Conservation (phyloP, 192 early-diverging fungal species). For the Coemansia sp. region DNA sequence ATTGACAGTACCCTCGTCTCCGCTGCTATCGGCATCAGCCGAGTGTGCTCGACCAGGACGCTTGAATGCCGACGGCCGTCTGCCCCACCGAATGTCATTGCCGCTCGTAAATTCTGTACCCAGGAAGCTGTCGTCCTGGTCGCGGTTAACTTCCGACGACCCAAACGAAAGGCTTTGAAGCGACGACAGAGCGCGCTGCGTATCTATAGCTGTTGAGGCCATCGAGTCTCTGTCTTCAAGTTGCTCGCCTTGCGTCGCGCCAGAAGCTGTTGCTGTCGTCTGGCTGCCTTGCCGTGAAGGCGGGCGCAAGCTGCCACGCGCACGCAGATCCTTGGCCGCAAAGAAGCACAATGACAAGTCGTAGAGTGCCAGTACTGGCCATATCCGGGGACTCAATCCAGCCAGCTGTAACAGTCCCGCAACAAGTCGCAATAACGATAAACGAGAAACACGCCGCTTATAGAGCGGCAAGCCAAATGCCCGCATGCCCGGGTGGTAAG, state of each 20-base stretch:
- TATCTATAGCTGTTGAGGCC: not conserved
- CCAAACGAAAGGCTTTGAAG: slow-evolving; percentile 42
- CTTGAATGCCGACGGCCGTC: not conserved
- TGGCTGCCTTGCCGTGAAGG: slow-evolving; percentile 7
- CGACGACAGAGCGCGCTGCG: slow-evolving; percentile 26
- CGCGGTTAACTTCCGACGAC: slow-evolving; percentile 38
- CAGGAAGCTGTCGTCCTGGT: slow-evolving; percentile 40
- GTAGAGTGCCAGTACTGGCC: slow-evolving; percentile 4
- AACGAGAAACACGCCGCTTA: slow-evolving; percentile 16
- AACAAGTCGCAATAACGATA: slow-evolving; percentile 20
- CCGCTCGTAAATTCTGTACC: slow-evolving; percentile 19
- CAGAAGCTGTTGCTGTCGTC: not conserved
- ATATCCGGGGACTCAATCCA: not conserved
- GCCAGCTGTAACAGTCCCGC: slow-evolving; percentile 15
- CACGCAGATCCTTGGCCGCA: slow-evolving; percentile 14
- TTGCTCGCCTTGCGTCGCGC: not conserved
- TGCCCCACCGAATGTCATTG: not conserved
- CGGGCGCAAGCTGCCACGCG: slow-evolving; percentile 18
- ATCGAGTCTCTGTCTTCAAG: not conserved
- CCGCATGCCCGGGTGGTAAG: slow-evolving; percentile 33
- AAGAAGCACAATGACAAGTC: slow-evolving; percentile 32
- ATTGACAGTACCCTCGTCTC: slow-evolving; percentile 19
- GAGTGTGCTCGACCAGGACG: not conserved
- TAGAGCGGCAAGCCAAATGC: slow-evolving; percentile 35
- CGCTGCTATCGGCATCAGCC: slow-evolving; percentile 21